Evolutionary conservation across 2,329 filamentous ascomycete genomes (phyloP).

Genomic region (Chaetomium globosum): DNA sequence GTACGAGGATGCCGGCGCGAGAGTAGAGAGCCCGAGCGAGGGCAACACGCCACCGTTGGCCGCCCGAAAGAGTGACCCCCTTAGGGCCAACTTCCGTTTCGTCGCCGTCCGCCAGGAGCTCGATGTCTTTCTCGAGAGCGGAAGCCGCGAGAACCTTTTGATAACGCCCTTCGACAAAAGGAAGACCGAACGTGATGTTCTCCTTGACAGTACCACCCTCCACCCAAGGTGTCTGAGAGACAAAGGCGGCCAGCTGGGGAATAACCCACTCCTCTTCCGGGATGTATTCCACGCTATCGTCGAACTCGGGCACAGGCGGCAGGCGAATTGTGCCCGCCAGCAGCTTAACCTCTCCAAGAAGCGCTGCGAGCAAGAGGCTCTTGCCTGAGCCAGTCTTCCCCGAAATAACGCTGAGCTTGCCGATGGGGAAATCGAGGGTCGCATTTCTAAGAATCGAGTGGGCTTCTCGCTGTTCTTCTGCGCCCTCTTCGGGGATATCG

Average conservation of each 20-base stretch:
- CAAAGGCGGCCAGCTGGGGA: constrained; percentile 47
- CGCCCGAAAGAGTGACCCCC: constrained; percentile 50
- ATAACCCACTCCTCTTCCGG: constrained; percentile 42
- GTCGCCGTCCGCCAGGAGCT: constrained; percentile 48
- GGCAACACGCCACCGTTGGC: constrained; percentile 51
- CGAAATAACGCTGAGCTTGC: constrained; percentile 43
- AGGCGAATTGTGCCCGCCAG: constrained; percentile 40
- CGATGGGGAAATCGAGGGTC: constrained; percentile 41
- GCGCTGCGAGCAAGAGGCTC: constrained; percentile 45
- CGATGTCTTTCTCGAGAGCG: constrained; percentile 49
- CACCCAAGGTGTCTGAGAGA: constrained; percentile 53
- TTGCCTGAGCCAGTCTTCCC: constrained; percentile 48
- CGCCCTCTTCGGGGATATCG: constrained; percentile 25
- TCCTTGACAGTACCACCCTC: constrained; percentile 50
- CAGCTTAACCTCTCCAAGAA: constrained; percentile 47
- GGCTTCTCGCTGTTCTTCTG: constrained; percentile 31
- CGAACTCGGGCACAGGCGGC: constrained; percentile 36
- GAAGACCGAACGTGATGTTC: constrained; percentile 51
- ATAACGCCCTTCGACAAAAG: constrained; percentile 48
- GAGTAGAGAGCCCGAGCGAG: constrained; percentile 53
- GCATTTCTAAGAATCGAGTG: constrained; percentile 42
- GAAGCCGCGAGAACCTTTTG: constrained; percentile 51
- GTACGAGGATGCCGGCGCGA: constrained; percentile 47
- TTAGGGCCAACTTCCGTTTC: constrained; percentile 49
- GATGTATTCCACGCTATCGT: constrained; percentile 36